Percentiles rank a stretch among this genome's conserved stretches.
Conservation (phyloP, 2,329 filamentous ascomycete species). For the Claviceps spartinae region DNA sequence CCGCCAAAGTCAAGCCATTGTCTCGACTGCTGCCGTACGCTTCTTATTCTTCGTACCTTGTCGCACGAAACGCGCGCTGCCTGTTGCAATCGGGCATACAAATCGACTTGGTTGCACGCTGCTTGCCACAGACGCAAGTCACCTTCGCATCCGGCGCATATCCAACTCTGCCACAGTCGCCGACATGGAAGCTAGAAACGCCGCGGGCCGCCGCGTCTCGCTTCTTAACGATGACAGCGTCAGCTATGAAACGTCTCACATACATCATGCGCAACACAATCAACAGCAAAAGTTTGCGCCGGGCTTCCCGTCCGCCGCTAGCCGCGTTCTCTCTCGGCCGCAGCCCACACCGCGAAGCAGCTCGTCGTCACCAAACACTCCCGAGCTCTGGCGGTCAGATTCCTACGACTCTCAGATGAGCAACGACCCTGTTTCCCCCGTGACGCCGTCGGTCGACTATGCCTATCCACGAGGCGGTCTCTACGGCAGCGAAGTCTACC, state of each 20-base stretch:
- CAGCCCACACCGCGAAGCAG: slow-evolving; percentile 24
- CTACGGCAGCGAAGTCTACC: slow-evolving; percentile 21
- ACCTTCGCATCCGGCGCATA: not conserved
- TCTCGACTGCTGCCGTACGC: too few species aligned
- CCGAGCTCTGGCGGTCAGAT: slow-evolving; percentile 44
- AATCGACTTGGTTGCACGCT: too few species aligned
- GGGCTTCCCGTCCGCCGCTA: slow-evolving; percentile 21
- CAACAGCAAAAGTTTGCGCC: slow-evolving; percentile 6
- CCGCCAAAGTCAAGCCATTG: too few species aligned
- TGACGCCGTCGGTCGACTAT: slow-evolving; percentile 37
- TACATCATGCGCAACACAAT: slow-evolving; percentile 3
- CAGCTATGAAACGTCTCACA: slow-evolving; percentile 6
- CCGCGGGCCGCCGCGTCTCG: slow-evolving; percentile 43
- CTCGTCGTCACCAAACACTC: slow-evolving; percentile 37
- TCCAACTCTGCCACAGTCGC: not conserved
- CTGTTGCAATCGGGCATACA: too few species aligned
- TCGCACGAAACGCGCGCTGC: too few species aligned
- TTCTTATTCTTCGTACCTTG: too few species aligned
- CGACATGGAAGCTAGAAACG: slow-evolving; percentile 40
- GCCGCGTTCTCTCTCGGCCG: slow-evolving; percentile 18
- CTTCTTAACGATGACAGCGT: slow-evolving; percentile 41
- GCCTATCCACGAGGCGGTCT: slow-evolving; percentile 27
- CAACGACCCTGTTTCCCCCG: slow-evolving; percentile 39
- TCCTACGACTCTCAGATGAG: slow-evolving; percentile 49
- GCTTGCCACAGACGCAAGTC: too few species aligned